Evolutionary conservation across 352 stramenopile genomes (phyloP), one percentile per base, ranked within the genome.

Genomic region (Globisporangium rhizosaccharum): DNA sequence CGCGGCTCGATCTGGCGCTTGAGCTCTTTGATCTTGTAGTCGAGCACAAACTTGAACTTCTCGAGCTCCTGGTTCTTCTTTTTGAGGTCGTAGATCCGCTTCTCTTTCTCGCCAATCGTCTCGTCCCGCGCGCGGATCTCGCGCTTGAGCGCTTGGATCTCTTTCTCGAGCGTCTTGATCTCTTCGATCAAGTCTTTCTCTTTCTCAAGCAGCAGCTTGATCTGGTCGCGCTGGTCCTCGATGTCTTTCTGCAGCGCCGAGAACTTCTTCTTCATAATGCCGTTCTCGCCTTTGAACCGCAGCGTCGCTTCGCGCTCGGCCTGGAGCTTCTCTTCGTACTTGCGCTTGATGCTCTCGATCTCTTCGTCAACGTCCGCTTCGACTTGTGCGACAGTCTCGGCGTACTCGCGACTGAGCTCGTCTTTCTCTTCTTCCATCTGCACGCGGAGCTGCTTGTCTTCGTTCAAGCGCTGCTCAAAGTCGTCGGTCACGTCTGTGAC

Each of bases 41-140:
- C 93, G 28, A 98, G 66, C 42, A 98, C 92, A 53, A 98, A 98
- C 66, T 98, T 98, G 72, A 98, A 98, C 70, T 98, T 98, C 49
- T 98, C 94, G 20, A 98, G 73, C 70, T 98, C 92, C 62, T 97
- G 90, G 65, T 98, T 98, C 68, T 98, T 98, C 77, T 98, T 98
- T 69, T 98, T 98, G 17, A 98, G 62, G 44, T 98, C 94, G 67
- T 98, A 98, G 54, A 98, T 98, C 46, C 90, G 88, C 63, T 98
- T 98, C 57, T 98, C 94, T 64, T 98, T 98, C 68, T 98, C 92
- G 62, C 95, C 85, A 39, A 98, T 98, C 15, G 87, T 97, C 66
- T 97, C 90, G 61, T 98, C 93, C 9, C 92, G 86, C 58, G 92
- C 85, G 41, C 88, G 86, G 48, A 98, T 98, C 63, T 97, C 87